Base-by-base conservation (phyloP, 202 grass and related monocot species). In the Cymbopogon flexuosus region DNA sequence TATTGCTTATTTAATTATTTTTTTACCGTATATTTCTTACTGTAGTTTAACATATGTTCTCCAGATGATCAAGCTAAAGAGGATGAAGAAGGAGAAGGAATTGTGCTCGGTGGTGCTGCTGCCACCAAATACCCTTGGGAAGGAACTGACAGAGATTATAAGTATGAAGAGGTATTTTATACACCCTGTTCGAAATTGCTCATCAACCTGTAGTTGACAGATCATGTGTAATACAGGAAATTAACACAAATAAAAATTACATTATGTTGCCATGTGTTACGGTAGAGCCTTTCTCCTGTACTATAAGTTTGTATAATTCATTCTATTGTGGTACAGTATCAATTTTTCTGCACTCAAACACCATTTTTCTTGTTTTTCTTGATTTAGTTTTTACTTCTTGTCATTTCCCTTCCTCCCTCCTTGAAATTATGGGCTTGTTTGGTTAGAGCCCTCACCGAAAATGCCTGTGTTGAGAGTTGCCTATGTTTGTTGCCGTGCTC, bases 71-170 rank as follows among this genome's bases (percentile, higher is more conserved):
- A 95, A 88, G 58, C 85, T 81, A 75, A 66, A 51, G 92, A 95
- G 37, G 88, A 94, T 43, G 92, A 95, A 34, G 86, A 93, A 91
- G n/a, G n/a, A n/a, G 88, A 99, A 81, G 92, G 92, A 64, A 93
- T 99, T 57, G 65, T 83, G 51, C 77, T 93, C 45, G 87, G 88
- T 66, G 84, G 65, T 76, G 57, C 41, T 19, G 79, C 70, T 76
- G 57, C 66, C 33, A 54, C 58, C 31, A 81, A 8, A 24, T 87
- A 89, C 54, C 78, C 88, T 47, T 90, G 91, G 87, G 87, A 90
- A 39, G 88, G 81, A 70, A 84, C 66, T 9, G 82, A 88, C 30
- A 62, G 58, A 5, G 83, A 84, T 40, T 96, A 93, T 37, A 93
- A 65, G 35, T 88, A 93, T 46, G 78, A 89, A 81, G 85, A 96